Evolutionary conservation across 2,329 filamentous ascomycete genomes (phyloP).

Genomic region (Pestalotiopsis sp.): DNA sequence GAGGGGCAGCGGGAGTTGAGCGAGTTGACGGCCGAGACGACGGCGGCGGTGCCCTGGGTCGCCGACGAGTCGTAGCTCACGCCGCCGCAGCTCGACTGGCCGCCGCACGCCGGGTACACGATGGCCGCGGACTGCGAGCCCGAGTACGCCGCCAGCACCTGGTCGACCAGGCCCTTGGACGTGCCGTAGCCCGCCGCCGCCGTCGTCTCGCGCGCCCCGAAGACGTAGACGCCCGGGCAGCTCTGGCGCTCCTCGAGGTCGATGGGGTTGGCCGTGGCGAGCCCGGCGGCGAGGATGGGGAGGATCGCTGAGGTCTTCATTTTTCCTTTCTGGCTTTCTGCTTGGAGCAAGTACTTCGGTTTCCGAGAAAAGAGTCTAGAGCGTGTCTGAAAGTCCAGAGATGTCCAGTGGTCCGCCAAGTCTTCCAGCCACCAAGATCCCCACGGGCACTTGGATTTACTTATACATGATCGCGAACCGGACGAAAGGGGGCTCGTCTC

Average conservation of each 20-base stretch:
- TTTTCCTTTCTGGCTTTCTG: neutral
- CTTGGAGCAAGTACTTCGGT: too few species aligned
- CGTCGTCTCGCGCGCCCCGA: slow-evolving; percentile 54
- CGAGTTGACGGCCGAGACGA: slow-evolving; percentile 57
- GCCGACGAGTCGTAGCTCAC: slow-evolving; percentile 59
- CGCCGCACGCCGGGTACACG: slow-evolving; percentile 60
- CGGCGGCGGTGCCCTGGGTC: slow-evolving; percentile 54
- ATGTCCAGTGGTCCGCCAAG: neutral
- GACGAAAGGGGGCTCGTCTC: slow-evolving; percentile 2
- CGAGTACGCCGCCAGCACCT: slow-evolving; percentile 44
- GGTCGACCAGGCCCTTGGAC: slow-evolving; percentile 45
- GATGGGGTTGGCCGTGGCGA: slow-evolving; percentile 19
- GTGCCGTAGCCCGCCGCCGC: slow-evolving; percentile 47
- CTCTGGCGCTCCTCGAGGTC: slow-evolving; percentile 31
- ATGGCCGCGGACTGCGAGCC: slow-evolving; percentile 51
- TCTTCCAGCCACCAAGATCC: neutral
- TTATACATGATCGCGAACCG: slow-evolving; percentile 1
- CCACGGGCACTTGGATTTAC: neutral
- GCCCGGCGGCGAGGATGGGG: slow-evolving; percentile 16
- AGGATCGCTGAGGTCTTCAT: slow-evolving; percentile 21
- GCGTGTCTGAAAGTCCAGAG: neutral
- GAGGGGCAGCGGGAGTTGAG: slow-evolving; percentile 58
- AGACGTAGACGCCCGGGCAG: slow-evolving; percentile 51
- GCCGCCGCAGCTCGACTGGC: slow-evolving; percentile 56
- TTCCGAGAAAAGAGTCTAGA: neutral